Evolutionary conservation across 345 rosid species (phyloP).

Genomic region (Iberis pinnata): DNA sequence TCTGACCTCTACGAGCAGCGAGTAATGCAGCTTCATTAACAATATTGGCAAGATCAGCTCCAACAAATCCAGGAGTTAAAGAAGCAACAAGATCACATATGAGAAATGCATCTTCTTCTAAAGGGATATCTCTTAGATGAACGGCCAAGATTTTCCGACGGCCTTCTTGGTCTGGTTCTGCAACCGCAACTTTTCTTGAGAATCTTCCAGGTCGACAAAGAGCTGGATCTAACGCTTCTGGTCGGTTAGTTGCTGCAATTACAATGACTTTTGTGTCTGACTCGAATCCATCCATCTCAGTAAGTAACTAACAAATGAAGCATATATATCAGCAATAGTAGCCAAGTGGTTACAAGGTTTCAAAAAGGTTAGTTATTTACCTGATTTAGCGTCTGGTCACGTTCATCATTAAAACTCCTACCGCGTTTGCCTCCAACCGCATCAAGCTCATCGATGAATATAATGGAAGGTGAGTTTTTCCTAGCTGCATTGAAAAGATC

Average conservation of each 20-base stretch:
- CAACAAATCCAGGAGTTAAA: constrained; percentile 84
- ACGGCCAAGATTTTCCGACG: constrained; percentile 76
- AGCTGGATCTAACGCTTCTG: constrained; percentile 88
- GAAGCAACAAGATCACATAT: constrained; percentile 77
- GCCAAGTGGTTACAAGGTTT: not conserved
- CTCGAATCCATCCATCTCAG: constrained; percentile 98
- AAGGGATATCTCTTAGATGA: constrained; percentile 80
- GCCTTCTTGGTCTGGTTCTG: constrained; percentile 94
- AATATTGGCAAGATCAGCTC: constrained; percentile 94
- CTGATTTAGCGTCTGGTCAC: constrained; percentile 94
- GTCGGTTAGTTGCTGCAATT: constrained; percentile 92
- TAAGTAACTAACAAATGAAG: constrained; percentile 58
- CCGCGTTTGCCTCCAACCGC: constrained; percentile 98
- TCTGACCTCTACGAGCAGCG: constrained; percentile 85
- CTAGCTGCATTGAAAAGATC: constrained; percentile 77
- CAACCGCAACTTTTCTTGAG: constrained; percentile 85
- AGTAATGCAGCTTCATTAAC: constrained; percentile 94
- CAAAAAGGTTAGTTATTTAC: constrained; percentile 29
- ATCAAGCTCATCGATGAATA: constrained; percentile 94
- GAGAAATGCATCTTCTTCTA: constrained; percentile 68
- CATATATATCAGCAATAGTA: not conserved
- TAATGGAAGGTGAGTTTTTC: constrained; percentile 78
- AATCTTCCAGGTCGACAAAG: constrained; percentile 96
- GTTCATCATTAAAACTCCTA: constrained; percentile 94
- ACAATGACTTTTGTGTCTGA: constrained; percentile 75